Evolutionary conservation across 2,329 filamentous ascomycete species (phyloP), one percentile per base, ranked within the genome.

Genomic region (Colletotrichum sidae): DNA sequence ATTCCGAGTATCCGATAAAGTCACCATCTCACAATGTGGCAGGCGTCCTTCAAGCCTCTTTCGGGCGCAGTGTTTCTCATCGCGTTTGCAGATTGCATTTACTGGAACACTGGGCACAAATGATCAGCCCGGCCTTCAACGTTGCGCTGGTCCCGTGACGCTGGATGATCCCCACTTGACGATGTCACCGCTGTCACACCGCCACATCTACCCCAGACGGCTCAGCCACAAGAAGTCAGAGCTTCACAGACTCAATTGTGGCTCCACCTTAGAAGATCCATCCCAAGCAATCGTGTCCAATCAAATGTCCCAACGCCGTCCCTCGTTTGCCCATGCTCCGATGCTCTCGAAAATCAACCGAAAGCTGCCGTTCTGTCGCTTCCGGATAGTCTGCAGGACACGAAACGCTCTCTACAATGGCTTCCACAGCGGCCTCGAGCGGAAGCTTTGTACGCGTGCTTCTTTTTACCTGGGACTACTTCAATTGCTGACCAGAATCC

Each of bases 381-480:
- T 13, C 34, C 34, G 52, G 8, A 13, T 9, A 13, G 13, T 9
- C 56, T 46, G n/a, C 6, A 41, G 35, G 44, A 10, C 25, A 37
- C 34, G 47, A 33, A 34, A 53, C 55, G 69, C 64, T 66, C 53
- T 60, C 70, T 67, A 68, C 69, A 70, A 80, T 80, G 78, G 74
- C 76, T 68, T 71, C 73, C 63, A 74, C 73, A 55, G 65, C 73
- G 63, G 73, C 70, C 65, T 70, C 73, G 47, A 69, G 69, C 56
- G 73, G 72, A 71, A 69, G 67, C 44, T 69, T 70, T 47, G 78
- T 80, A 66, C 70, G 75, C 65, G 38, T 69, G 52, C 34, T n/a
- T 15, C 8, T 25, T 25, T 25, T 25, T 25, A 5, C 4, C 25
- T 5, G 25, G 25, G 4, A 25, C 25, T 34, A 9, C 38, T 10